Conservation (phyloP, 306 rosid species). For the Myrica gale region DNA sequence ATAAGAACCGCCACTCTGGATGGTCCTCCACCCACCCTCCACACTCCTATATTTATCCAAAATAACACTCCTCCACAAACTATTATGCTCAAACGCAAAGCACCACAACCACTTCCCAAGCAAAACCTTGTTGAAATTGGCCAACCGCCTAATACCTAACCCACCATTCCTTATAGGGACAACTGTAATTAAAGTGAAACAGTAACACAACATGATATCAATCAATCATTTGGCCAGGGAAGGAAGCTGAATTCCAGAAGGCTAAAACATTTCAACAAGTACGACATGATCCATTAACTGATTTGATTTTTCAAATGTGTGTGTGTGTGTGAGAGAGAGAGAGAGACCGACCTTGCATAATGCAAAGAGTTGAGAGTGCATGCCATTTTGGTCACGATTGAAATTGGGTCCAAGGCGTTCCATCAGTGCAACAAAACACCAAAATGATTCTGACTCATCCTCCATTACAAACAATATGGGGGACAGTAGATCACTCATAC, state of each 20-base stretch:
- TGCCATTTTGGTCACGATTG: constrained; percentile 98
- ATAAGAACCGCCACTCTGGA: too few relatives aligned
- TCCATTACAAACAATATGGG: constrained; percentile 82
- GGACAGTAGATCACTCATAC: constrained; percentile 97
- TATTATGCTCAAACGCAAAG: too few relatives aligned
- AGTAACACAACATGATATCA: not conserved
- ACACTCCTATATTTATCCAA: too few relatives aligned
- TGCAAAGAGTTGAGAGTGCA: constrained; percentile 99
- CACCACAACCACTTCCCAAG: too few relatives aligned
- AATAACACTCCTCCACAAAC: too few relatives aligned
- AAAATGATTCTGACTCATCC: constrained; percentile 91
- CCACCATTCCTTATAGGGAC: not conserved
- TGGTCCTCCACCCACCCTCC: too few relatives aligned
- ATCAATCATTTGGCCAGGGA: not conserved
- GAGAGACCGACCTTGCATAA: constrained; percentile 71
- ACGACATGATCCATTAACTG: not conserved
- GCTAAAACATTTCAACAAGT: not conserved
- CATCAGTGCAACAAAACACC: constrained; percentile 96
- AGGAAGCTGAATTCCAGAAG: not conserved
- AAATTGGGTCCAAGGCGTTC: constrained; percentile 97
- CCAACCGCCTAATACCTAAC: too few relatives aligned
- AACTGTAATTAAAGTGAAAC: not conserved
- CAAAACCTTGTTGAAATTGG: too few relatives aligned
- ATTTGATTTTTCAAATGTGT: not conserved
- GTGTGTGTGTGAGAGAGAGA: not conserved